Base-by-base conservation (phyloP, 345 rosid species). In the Camelina neglecta region DNA sequence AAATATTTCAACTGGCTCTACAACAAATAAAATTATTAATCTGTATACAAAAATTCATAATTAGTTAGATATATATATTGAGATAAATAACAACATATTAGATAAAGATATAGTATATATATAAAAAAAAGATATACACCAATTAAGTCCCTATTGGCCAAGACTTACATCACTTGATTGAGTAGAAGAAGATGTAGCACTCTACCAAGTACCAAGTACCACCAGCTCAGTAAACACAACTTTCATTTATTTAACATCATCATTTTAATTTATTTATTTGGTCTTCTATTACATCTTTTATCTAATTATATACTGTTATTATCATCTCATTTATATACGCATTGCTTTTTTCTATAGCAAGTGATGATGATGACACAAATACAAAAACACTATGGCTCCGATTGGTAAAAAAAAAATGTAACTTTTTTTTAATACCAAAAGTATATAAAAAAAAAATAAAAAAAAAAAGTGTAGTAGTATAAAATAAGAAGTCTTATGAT, bases 121-220 rank as follows among this genome's bases (percentile, higher is more conserved):
- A 18, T 18, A 18, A 18, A 18, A 18, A 18, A 18, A 18, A 18
- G 18, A 18, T 18, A 18, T 18, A 18, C 18, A 18, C 15, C 45
- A 51, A 29, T 26, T 7, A 61, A 72, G 55, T 63, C 56, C 63
- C 55, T 20, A 2, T 18, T 72, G 35, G 58, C 38, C 67, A 48
- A 48, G 49, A 48, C 39, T 67, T 10, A 18, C 76, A n/a, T 51
- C 75, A 61, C 51, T 48, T 26, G 53, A 38, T 13, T 26, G 60
- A 67, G 21, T 61, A 72, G 61, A 61, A 12, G 8, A 63, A 44
- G 49, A 45, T 41, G 8, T 7, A 35, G 0, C n/a, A 29, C 16
- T 16, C 16, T 16, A 41, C 44, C 42, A 38, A 38, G 42, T 2
- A 41, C 20, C 18, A 18, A 18, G 18, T 18, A 18, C 18, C 18